Evolutionary conservation across 2,329 filamentous ascomycete species (phyloP), one percentile per base, ranked within the genome.

Genomic region (Pseudogymnoascus pannorum): DNA sequence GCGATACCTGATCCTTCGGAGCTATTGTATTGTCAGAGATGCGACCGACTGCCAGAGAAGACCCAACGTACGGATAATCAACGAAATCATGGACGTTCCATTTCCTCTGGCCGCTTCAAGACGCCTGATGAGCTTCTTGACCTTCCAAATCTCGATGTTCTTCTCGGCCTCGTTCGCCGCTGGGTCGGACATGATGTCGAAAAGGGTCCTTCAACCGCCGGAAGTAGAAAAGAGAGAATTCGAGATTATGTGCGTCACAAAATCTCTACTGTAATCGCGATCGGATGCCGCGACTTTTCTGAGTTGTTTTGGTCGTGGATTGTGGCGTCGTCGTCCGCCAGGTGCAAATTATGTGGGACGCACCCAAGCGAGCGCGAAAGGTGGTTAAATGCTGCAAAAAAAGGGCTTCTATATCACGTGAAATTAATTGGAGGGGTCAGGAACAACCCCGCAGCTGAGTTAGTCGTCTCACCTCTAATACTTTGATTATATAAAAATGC

Each of bases 101-200:
- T 99, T 99, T 75, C 94, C 94, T 75, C 95, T 86, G 70, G 95
- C 95, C 66, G 91, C 89, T 78, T 97, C 94, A 71, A 99, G 91
- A 72, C 94, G 90, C 81, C 97, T 99, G 80, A 99, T 96, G 74
- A 99, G 82, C 83, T 99, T 99, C 85, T 99, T 99, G 74, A 99
- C 92, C 88, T 99, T 97, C 90, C 89, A 92, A 80, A 87, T 88
- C 78, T 88, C 85, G 72, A 88, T 88, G 78, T 97, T 99, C 86
- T 97, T 97, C 85, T 99, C 94, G 70, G 93, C 93, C 79, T 97
- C 94, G 79, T 88, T 92, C 75, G 86, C 85, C 79, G 91, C 86
- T 73, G 87, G 81, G 78, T 92, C 87, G 81, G 89, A 92, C 91
- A 96, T 96, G 72, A 79, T 92, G 84, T 66, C 64, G 62, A 38